Conservation (phyloP, 1,284 basidiomycete genomes). For the Fomitopsis schrenkii region DNA sequence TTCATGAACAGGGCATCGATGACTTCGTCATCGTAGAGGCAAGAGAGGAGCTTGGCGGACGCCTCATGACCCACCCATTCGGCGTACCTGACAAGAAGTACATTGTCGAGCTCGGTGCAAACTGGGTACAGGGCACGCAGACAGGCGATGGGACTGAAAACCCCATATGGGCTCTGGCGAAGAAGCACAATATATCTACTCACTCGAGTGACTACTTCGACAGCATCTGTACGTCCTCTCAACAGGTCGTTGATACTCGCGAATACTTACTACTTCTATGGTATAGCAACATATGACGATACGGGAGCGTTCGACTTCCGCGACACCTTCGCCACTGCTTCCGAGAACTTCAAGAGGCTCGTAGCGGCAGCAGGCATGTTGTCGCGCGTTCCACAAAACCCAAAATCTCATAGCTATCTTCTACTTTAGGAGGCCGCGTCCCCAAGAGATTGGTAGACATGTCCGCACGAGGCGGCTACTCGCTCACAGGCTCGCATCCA, state of each 20-base stretch:
- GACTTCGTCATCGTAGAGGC: slow-evolving; percentile 64
- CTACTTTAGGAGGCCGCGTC: slow-evolving; percentile 36
- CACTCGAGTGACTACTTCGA: slow-evolving; percentile 42
- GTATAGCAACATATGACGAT: slow-evolving; percentile 46
- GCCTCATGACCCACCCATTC: slow-evolving; percentile 47
- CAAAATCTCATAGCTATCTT: not conserved
- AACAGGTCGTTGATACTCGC: not conserved
- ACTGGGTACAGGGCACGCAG: slow-evolving; percentile 71
- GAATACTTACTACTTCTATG: not conserved
- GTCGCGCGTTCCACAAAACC: too few species aligned
- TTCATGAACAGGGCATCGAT: slow-evolving; percentile 51
- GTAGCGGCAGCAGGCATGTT: slow-evolving; percentile 39
- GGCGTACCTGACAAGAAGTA: slow-evolving; percentile 33
- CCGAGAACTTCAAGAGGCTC: slow-evolving; percentile 36
- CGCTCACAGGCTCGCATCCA: slow-evolving; percentile 40
- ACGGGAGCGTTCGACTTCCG: slow-evolving; percentile 44
- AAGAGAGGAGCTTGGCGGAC: slow-evolving; percentile 54
- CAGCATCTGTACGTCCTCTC: slow-evolving; percentile 40
- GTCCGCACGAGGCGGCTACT: slow-evolving; percentile 46
- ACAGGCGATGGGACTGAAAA: slow-evolving; percentile 47
- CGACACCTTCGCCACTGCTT: slow-evolving; percentile 36
- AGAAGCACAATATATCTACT: slow-evolving; percentile 51
- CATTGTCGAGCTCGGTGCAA: slow-evolving; percentile 59
- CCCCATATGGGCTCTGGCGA: slow-evolving; percentile 57
- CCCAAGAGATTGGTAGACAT: slow-evolving; percentile 41